Base-by-base conservation (phyloP, 2,329 filamentous ascomycete species). In the Fusarium oligoseptatum region DNA sequence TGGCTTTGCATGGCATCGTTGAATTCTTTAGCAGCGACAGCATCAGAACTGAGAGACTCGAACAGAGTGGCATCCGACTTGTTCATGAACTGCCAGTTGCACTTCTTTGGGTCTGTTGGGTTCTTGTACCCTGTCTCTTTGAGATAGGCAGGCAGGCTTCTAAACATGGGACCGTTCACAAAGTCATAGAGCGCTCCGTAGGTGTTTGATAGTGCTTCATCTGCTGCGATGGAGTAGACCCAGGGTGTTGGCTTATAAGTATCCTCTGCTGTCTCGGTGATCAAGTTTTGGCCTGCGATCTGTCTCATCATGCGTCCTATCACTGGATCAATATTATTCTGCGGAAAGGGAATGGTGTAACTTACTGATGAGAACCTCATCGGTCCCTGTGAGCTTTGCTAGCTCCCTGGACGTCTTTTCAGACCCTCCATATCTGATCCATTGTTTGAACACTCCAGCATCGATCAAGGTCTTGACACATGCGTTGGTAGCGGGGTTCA, bases 381-480 rank as follows among this genome's bases (percentile, higher is more conserved):
- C 83, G 0, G 82, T 77, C 0, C 78, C 80, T 0, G 81, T 81
- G 32, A 84, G 76, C 41, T 77, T 70, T 7, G 83, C 81, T 29
- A 85, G 74, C 68, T 82, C 72, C 17, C 55, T 62, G n/a, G 76
- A 78, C 0, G 80, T 84, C 22, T 78, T 79, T 7, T 81, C 76
- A 6, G 68, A 55, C 24, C 77, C 75, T 7, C 81, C 82, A 27
- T 64, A 36, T 36, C 81, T 80, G 4, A 77, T 75, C 83, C 83
- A 84, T 63, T 81, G 82, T 10, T 61, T 71, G 37, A 85, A 85
- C 3, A 84, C 68, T 20, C 82, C 82, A 15, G 79, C 80, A 66
- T 84, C 82, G 56, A 84, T 83, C 32, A 84, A 77, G 2, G 81
- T 82, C 64, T 83, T 84, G 67, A 80, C 74, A n/a, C 79, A 79